Base-by-base conservation (phyloP, 371 early-diverging fungal genomes). In the Apophysomyces sp. region DNA sequence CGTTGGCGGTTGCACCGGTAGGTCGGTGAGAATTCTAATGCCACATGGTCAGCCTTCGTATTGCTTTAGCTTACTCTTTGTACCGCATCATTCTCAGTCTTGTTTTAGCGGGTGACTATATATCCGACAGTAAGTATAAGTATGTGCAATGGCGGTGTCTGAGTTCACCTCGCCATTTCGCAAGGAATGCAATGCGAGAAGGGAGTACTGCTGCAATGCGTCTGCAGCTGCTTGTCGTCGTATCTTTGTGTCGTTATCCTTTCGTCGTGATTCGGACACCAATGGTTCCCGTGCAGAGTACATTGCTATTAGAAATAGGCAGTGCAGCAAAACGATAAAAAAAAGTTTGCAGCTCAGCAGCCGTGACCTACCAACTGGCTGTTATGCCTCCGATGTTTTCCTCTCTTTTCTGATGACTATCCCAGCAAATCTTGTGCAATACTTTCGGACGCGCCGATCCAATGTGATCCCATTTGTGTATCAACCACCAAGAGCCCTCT, bases 41-140 rank as follows among this genome's bases (percentile, higher is more conserved):
- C 2, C 11, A 2, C 16, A 55, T 32, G n/a, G 26, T 55, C 6
- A n/a, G 18, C 13, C 28, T 5, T 3, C 21, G 4, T 3, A 9
- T 44, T 7, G 13, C n/a, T 26, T 44, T 16, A 13, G 6, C 18
- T 4, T 44, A 18, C 21, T 44, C n/a, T 21, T 44, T 21, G 1
- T 65, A 69, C 69, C 58, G 41, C 69, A 69, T 69, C 69, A 69
- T 65, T 53, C 61, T 61, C 6, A 69, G 31, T 36, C 69, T 31
- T 27, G 65, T 69, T 36, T 52, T 51, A 7, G 69, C 69, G 1
- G 65, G 65, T 24, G 44, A 32, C 69, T 69, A 21, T 30, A 54
- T 8, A 12, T 27, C 32, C 13, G n/a, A 12, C 2, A 9, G 21
- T 13, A 6, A 34, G 13, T 32, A 18, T 41, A 26, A 37, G 58